Evolutionary conservation across 129 eudicot genomes (phyloP), one percentile per base, ranked within the genome.

Genomic region (Flaveria sonorensis): DNA sequence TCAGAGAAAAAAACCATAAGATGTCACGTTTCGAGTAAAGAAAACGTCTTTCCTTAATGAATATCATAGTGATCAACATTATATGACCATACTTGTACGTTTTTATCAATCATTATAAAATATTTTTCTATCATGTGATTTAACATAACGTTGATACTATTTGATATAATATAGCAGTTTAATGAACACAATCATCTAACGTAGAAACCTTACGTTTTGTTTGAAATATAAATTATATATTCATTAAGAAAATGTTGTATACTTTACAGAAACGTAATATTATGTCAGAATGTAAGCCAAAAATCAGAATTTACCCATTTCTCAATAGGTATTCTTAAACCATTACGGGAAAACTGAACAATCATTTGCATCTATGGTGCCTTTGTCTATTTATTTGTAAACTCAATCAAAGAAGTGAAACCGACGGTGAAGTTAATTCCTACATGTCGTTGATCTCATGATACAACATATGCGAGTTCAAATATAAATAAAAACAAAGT

Each of bases 391-490:
- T 75, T 64, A 80, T 73, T 80, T 45, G 51, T 24, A 56, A 72
- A 73, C 56, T 71, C 55, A 28, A 51, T 74, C 71, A 45, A 66
- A 77, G 40, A 48, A 13, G 81, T 2, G 47, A 67, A 45, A 56
- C 53, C 26, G 36, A 26, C 23, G 59, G 79, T 70, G 66, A 66
- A 77, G 65, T 65, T 69, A 47, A 39, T 43, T 61, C 80, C n/a
- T 70, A 70, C 52, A 78, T 47, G 71, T 20, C 77, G 13, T 61
- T 79, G 57, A 61, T 72, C 78, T 72, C 83, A 72, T 79, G 56
- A 73, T 74, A 73, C 80, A 78, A 79, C 79, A 78, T 73, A 73
- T 73, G 68, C 18, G 68, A 80, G 79, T 77, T 65, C 81, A 71
- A n/a, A 51, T 20, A n/a, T 20, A 62, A 26, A 46, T 10, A 14